Base-by-base conservation (phyloP, 202 grass and related monocot genomes). In the Elaeis oleifera region DNA sequence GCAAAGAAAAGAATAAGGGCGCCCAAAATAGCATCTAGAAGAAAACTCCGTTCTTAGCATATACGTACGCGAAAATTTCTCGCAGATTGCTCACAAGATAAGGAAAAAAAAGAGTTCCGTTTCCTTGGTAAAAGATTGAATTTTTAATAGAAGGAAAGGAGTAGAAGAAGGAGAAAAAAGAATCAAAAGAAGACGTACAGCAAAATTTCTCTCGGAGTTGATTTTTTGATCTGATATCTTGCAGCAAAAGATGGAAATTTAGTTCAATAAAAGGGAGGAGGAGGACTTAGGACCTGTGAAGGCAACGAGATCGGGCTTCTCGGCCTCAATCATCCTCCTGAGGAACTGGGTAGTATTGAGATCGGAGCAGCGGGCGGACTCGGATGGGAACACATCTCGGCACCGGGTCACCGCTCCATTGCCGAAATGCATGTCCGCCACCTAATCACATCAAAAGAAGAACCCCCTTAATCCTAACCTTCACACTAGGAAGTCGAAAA, bases 401-500 rank as follows among this genome's bases (percentile, higher is more conserved):
- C 92, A 92, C 19, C 88, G 78, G 63, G 84, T 92, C 68, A 76
- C 58, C 61, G 63, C 74, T 24, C 92, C 92, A 61, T 97, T 97
- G 51, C 88, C 92, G 71, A 85, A 97, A 72, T 97, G 92, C 84
- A 92, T 86, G 60, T 92, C 92, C 25, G 92, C 88, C 74, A 97
- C 92, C 92, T 97, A 72, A 44, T 44, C 9, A 13, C 9, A 44
- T 44, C 21, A 50, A 58, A 53, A 39, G 15, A 5, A 29, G 11
- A 61, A 18, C 61, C 4, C 32, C 5, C 5, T 59, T 36, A 63
- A 61, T 2, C 60, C 18, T 5, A 44, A 58, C 56, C 53, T 25
- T 20, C 23, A 18, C 5, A 53, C 20, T 59, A 49, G 26, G 19
- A 28, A 24, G 4, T 31, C 15, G 14, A 6, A 74, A 36, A 36